Evolutionary conservation across 495 filamentous ascomycete species (phyloP), one percentile per base, ranked within the genome.

Genomic region (Lineolata rhizophorae): DNA sequence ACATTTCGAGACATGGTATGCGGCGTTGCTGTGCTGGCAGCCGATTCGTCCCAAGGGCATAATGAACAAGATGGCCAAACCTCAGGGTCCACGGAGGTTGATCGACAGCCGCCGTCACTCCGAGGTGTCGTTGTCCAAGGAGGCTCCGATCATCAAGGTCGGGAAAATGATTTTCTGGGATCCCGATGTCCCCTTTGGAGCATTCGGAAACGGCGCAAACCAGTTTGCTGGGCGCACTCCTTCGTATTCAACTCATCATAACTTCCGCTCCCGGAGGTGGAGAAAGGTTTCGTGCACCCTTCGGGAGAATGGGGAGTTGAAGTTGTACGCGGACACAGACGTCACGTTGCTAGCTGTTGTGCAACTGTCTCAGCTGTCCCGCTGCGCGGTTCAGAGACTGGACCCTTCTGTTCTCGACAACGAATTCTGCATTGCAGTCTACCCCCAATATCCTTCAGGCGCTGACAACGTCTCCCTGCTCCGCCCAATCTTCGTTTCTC

Each of bases 91-190:
- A 13, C 57, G 57, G 30, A 57, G 58, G 40, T 44, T 65, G 31
- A 51, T 54, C 20, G 62, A 68, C 29, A 53, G 60, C 35, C 53
- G 45, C 34, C 58, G 71, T 31, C 70, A 70, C 48, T 75, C 70
- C 8, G 66, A 71, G 31, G 65, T 60, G 34, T 61, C 58, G 24
- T 42, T 55, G n/a, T 58, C 65, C 10, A 84, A 76, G 44, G 78
- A 84, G 35, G 67, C 71, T 9, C 70, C 82, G 21, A 92, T 95
- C 37, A 99, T 95, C 55, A 99, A 99, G 49, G 79, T 94, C 31
- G 90, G 83, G 25, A 92, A 83, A 47, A 75, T 95, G 58, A 66
- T 84, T 40, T 65, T 84, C 20, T 95, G 84, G 84, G 76, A 93
- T 47, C 76, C 64, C 57, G 43, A 60, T 53, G 36, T 65, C 54